Conservation (phyloP, 2,329 filamentous ascomycete genomes). For the Tricladium varicosporioides region DNA sequence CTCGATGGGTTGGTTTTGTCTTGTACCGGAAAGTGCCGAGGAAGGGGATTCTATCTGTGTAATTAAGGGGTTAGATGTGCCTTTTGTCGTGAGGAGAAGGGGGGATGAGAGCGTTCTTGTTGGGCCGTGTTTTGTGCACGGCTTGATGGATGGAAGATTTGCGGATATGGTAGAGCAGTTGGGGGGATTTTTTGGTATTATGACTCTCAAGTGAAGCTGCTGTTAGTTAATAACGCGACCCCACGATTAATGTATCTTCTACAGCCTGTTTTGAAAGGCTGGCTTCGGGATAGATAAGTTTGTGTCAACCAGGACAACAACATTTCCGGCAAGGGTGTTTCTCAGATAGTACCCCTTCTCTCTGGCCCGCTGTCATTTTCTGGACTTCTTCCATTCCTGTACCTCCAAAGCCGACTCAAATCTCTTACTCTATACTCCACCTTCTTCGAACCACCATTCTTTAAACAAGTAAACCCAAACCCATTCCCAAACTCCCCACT, state of each 20-base stretch:
- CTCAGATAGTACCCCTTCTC: conserved; percentile 1
- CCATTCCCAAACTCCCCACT: conserved; percentile 4
- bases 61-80: not conserved
- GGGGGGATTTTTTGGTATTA: too few species aligned
- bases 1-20: not conserved
- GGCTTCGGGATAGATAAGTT: too few species aligned
- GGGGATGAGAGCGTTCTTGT: not conserved
- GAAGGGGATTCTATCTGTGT: not conserved
- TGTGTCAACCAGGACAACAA: too few species aligned
- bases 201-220: too few species aligned
- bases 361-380: not conserved
- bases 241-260: too few species aligned
- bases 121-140: not conserved
- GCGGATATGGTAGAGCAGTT: not conserved
- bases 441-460: not conserved
- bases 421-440: conserved; percentile 3
- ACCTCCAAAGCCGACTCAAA: conserved; percentile 7
- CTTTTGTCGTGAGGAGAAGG: not conserved
- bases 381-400: conserved; percentile 8
- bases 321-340: not conserved
- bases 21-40: not conserved
- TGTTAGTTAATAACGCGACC: too few species aligned
- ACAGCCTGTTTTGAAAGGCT: too few species aligned
- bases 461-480: conserved; percentile 2
- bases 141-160: not conserved